Evolutionary conservation across 2,329 filamentous ascomycete genomes (phyloP).

Genomic region (Ampelomyces quisqualis): DNA sequence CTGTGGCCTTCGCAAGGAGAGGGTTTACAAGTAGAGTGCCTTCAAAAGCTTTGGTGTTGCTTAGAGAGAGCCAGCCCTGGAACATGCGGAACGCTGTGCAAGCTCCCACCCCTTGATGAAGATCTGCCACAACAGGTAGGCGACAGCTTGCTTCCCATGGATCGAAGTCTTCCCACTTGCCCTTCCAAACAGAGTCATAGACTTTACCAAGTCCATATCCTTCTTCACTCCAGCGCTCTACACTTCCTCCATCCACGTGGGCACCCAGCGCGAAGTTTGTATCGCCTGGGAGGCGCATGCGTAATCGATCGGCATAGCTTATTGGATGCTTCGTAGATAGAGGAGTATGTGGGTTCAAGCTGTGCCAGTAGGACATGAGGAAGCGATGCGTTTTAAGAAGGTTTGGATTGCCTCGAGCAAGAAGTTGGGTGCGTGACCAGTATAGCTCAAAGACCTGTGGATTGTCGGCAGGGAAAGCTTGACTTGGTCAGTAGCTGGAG

Average conservation of each 20-base stretch:
- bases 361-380: conserved; percentile 54
- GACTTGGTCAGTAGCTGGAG: neutral
- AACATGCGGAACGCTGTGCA: conserved; percentile 86
- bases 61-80: conserved; percentile 87
- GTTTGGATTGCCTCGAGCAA: conserved; percentile 50
- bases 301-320: conserved; percentile 52
- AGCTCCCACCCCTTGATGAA: conserved; percentile 78
- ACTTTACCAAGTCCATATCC: conserved; percentile 64
- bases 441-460: conserved; percentile 56
- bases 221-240: conserved; percentile 57
- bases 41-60: conserved; percentile 67
- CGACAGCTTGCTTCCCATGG: conserved; percentile 76
- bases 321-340: conserved; percentile 51
- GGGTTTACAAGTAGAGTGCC: conserved; percentile 84
- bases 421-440: conserved; percentile 51
- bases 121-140: conserved; percentile 66
- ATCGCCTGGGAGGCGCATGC: conserved; percentile 58
- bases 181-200: conserved; percentile 72
- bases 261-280: conserved; percentile 58
- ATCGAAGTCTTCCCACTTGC: conserved; percentile 78
- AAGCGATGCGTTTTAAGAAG: conserved; percentile 51
- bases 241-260: conserved; percentile 55
- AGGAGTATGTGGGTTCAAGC: conserved; percentile 44
- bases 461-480: conserved; percentile 51
- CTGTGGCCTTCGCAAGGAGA: conserved; percentile 70